A percentile compares a stretch with the other conserved stretches of the same genome.
Conservation (phyloP, 306 rosid genomes). For the Pachyrhizus erosus region DNA sequence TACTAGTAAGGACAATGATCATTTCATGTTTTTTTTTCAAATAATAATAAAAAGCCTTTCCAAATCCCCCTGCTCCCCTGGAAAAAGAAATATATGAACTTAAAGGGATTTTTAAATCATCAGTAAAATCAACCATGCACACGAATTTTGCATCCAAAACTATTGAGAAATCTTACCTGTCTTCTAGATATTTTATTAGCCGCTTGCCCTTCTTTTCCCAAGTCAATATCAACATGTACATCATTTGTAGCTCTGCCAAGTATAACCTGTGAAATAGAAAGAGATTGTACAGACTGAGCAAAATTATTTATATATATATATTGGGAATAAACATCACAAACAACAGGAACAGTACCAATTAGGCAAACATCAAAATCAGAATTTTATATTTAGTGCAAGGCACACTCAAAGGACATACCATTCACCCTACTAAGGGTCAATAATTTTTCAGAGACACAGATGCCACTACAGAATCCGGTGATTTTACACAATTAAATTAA, state of each 20-base stretch:
- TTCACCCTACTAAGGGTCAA: slow-evolving; percentile 33
- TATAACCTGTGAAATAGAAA: slow-evolving; percentile 62
- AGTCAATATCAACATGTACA: slow-evolving; percentile 75
- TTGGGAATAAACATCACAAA: slow-evolving; percentile 40
- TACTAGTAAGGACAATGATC: slow-evolving; percentile 2
- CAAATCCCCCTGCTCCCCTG: not conserved
- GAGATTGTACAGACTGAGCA: slow-evolving; percentile 32
- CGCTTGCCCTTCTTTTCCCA: slow-evolving; percentile 68
- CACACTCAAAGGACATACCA: slow-evolving; percentile 10
- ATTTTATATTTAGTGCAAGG: slow-evolving; percentile 25
- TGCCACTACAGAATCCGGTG: not conserved
- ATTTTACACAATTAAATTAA: slow-evolving; percentile 22
- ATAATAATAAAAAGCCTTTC: slow-evolving; percentile 7
- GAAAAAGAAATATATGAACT: slow-evolving; percentile 1
- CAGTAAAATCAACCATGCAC: slow-evolving; percentile 37
- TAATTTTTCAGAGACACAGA: slow-evolving; percentile 21
- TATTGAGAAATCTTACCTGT: slow-evolving; percentile 67
- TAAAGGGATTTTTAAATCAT: slow-evolving; percentile 27
- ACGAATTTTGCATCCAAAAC: slow-evolving; percentile 16
- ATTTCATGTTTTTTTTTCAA: slow-evolving; percentile 10
- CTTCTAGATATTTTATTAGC: slow-evolving; percentile 81
- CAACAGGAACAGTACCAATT: not conserved
- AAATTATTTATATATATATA: slow-evolving; percentile 39
- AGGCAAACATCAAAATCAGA: slow-evolving; percentile 30
- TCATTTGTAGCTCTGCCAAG: slow-evolving; percentile 83